phyloP scores from a whole-genome alignment of 805 yeast species.

The Myxozyma neglecta region DNA sequence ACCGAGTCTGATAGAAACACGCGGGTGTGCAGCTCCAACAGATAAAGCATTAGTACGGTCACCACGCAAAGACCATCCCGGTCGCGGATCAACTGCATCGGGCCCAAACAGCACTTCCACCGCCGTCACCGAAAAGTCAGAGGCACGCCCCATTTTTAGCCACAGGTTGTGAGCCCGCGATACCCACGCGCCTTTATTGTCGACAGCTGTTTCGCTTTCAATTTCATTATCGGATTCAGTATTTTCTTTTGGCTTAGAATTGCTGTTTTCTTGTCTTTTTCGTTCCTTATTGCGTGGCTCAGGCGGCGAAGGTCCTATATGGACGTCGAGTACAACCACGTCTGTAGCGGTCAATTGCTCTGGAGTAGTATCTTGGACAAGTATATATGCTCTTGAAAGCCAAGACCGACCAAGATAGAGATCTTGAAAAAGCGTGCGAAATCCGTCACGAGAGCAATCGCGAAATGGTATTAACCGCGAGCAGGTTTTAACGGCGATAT shows the following conservation, averaged over 20 bases:
- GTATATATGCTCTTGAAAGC: slow-evolving; percentile 46
- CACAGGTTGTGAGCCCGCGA: slow-evolving; percentile 51
- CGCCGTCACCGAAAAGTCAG: slow-evolving; percentile 50
- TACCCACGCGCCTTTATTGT: slow-evolving; percentile 38
- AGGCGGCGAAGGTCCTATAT: slow-evolving; percentile 15
- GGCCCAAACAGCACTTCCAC: slow-evolving; percentile 70
- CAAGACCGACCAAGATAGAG: slow-evolving; percentile 48
- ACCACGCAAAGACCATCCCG: slow-evolving; percentile 56
- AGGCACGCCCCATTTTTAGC: slow-evolving; percentile 53
- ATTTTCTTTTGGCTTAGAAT: not conserved
- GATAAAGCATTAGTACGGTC: slow-evolving; percentile 29
- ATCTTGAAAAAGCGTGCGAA: slow-evolving; percentile 52
- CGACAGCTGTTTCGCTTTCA: slow-evolving; percentile 45
- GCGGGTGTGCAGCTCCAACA: slow-evolving; percentile 36
- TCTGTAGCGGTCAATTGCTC: slow-evolving; percentile 21
- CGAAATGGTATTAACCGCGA: slow-evolving; percentile 19
- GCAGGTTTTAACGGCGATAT: slow-evolving; percentile 13
- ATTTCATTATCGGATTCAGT: not conserved
- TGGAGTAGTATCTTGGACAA: slow-evolving; percentile 36
- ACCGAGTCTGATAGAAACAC: slow-evolving; percentile 37
- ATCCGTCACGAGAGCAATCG: slow-evolving; percentile 38
- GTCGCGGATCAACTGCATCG: slow-evolving; percentile 75
- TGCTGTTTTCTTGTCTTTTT: too few relatives aligned
- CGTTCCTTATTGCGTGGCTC: not conserved
- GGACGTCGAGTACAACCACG: slow-evolving; percentile 20